These are phyloP conservation scores for Waltergamsia citrina DNA, from an alignment of 2,329 filamentous ascomycete genomes.

Conservation along the genomic window DNA sequence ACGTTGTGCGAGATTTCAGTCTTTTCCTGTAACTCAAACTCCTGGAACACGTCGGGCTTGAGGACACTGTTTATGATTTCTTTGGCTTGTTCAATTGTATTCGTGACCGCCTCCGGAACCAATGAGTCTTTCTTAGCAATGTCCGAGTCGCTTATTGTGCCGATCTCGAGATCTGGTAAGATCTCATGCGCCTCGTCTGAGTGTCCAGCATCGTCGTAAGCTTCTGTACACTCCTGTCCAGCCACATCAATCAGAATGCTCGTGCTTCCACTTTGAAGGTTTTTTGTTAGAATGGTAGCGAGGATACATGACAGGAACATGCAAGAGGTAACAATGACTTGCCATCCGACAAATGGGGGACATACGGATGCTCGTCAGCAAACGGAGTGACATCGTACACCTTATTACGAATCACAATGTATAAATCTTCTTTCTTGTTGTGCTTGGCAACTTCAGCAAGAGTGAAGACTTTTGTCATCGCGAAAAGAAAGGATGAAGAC, in stretches of 20 bases:
- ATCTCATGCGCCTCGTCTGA: slow-evolving; percentile 1
- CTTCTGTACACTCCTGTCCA: slow-evolving; percentile 1
- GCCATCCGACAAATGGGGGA: slow-evolving; percentile 13
- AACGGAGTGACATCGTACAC: slow-evolving; percentile 78
- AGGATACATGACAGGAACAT: not conserved
- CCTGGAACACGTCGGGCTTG: slow-evolving; percentile 79
- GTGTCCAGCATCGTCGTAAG: slow-evolving; percentile 1
- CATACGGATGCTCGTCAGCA: slow-evolving; percentile 81
- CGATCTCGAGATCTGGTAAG: not conserved
- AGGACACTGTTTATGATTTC: too few relatives aligned
- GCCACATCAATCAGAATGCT: not conserved
- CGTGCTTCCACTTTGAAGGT: not conserved
- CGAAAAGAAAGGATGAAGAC: not conserved
- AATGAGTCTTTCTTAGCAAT: not conserved
- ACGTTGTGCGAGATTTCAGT: slow-evolving; percentile 96
- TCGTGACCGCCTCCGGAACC: too few relatives aligned
- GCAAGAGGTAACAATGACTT: not conserved
- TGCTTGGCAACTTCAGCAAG: slow-evolving; percentile 66
- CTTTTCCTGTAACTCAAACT: slow-evolving; percentile 91
- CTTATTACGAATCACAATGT: slow-evolving; percentile 80
- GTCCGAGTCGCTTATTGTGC: not conserved
- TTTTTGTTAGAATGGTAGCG: not conserved
- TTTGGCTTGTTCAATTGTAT: too few relatives aligned
- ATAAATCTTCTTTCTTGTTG: slow-evolving; percentile 80
- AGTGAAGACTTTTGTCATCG: slow-evolving; percentile 41